Conservation (phyloP, 805 yeast species). For the Scheffersomyces coipomensis region DNA sequence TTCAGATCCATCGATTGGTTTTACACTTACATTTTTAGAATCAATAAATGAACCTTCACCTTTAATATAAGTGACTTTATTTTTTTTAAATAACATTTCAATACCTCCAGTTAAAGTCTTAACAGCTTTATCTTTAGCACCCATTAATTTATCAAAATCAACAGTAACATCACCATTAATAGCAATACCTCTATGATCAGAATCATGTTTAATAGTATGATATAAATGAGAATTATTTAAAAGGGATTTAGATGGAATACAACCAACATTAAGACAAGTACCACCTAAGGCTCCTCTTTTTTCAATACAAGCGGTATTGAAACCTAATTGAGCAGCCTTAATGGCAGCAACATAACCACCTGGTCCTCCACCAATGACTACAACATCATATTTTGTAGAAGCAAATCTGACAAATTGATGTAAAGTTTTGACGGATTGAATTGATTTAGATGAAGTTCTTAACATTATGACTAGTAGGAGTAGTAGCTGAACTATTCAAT, state of each 20-base stretch:
- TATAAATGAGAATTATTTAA: constrained; percentile 91
- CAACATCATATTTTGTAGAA: constrained; percentile 71
- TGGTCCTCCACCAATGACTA: constrained; percentile 98
- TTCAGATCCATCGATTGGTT: constrained; percentile 80
- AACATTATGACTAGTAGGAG: too few relatives aligned
- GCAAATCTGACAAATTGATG: constrained; percentile 39
- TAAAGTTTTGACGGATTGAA: constrained; percentile 10
- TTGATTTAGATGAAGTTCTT: constrained; percentile 12
- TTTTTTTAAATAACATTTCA: constrained; percentile 92
- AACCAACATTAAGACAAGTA: constrained; percentile 97
- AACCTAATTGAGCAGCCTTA: constrained; percentile 95
- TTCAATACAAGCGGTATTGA: constrained; percentile 93
- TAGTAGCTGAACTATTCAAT: too few relatives aligned
- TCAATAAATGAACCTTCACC: constrained; percentile 88
- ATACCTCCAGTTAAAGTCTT: constrained; percentile 89
- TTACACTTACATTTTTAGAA: constrained; percentile 74
- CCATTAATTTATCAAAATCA: constrained; percentile 78
- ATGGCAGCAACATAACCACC: constrained; percentile 99
- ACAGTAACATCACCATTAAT: constrained; percentile 69
- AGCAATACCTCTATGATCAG: constrained; percentile 87
- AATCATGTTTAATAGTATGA: constrained; percentile 85
- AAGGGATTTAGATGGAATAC: constrained; percentile 96
- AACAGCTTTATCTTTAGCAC: constrained; percentile 90
- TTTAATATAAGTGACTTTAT: constrained; percentile 91
- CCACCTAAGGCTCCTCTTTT: constrained; percentile 97